Conservation (phyloP, 495 filamentous ascomycete species). For the Penicillium bialowiezense region DNA sequence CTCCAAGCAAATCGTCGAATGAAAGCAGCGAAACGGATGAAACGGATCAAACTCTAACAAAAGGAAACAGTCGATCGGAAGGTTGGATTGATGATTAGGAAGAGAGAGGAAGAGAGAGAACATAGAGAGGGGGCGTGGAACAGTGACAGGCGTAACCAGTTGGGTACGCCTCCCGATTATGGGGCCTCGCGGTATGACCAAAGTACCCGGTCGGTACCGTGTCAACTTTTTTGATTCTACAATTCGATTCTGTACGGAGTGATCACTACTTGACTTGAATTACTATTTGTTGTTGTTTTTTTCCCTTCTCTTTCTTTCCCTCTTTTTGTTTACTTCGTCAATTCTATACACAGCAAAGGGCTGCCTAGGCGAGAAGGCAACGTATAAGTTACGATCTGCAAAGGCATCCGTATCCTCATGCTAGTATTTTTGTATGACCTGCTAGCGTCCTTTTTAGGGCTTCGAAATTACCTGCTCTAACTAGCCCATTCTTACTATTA, state of each 20-base stretch:
- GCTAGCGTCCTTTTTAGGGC: neutral
- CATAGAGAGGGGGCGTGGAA: neutral
- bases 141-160: neutral
- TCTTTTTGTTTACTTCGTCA: no score
- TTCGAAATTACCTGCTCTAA: neutral
- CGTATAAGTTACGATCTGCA: neutral
- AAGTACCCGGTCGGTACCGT: conserved; percentile 2
- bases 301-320: no score
- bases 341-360: no score
- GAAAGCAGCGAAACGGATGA: no score
- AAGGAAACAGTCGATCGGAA: neutral
- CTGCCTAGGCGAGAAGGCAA: neutral
- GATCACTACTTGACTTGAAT: no score
- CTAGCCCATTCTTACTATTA: neutral
- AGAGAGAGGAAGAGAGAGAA: neutral
- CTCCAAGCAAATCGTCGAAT: no score
- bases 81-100: neutral
- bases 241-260: no score
- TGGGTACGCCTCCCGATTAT: conserved; percentile 8
- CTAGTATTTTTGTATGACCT: no score
- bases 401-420: neutral
- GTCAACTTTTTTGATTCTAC: neutral
- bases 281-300: no score
- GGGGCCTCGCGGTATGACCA: conserved; percentile 1
- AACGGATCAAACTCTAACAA: no score